Conservation (phyloP, 768 basidiomycete species). For the Pleurotus sapidus region DNA sequence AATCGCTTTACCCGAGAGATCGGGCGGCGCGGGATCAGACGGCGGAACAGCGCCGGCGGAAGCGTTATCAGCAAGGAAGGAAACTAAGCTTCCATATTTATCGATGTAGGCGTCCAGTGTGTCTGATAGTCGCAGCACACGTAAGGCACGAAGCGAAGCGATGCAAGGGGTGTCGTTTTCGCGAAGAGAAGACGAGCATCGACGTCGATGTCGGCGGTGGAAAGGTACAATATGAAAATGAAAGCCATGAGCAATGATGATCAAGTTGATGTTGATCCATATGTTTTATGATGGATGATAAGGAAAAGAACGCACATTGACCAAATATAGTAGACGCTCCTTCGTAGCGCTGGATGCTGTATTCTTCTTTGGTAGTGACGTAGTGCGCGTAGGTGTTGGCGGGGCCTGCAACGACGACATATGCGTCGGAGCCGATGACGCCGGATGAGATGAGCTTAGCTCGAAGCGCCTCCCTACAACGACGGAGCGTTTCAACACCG, state of each 20-base stretch:
- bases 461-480: constrained; percentile 62
- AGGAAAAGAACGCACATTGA: constrained; percentile 46
- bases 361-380: constrained; percentile 71
- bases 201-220: not conserved
- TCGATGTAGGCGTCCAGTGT: constrained; percentile 82
- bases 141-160: constrained; percentile 2
- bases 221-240: too few relatives aligned
- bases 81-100: constrained; percentile 66
- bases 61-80: constrained; percentile 53
- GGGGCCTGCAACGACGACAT: constrained; percentile 79
- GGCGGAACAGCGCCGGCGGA: constrained; percentile 36
- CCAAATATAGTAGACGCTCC: constrained; percentile 81
- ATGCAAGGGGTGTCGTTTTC: constrained; percentile 6
- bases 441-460: constrained; percentile 59
- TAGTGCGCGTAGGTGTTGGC: constrained; percentile 81
- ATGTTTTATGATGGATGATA: too few relatives aligned
- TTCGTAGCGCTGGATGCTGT: constrained; percentile 73
- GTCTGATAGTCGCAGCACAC: constrained; percentile 30
- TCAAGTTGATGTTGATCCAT: too few relatives aligned
- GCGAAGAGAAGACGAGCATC: not conserved
- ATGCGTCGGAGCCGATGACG: constrained; percentile 63
- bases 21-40: constrained; percentile 63
- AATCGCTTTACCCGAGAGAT: constrained; percentile 64
- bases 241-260: too few relatives aligned
- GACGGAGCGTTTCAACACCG: too few relatives aligned